Base-by-base conservation (phyloP, 1,284 basidiomycete species). In the Pholiota adiposa region DNA sequence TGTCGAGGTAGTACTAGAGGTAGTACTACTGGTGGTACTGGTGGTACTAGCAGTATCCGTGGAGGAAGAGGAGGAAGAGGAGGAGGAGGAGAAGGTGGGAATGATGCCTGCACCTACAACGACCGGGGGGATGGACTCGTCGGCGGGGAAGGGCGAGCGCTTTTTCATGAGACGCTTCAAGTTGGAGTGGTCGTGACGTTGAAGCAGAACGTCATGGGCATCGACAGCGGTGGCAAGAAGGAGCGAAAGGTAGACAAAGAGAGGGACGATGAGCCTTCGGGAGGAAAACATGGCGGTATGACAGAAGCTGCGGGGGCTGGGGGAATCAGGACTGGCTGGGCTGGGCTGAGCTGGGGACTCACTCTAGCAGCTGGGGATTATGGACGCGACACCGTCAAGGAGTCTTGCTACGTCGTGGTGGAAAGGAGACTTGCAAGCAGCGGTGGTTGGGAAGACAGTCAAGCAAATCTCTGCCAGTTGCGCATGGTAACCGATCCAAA, bases 91-190 rank as follows among this genome's bases (percentile, higher is more conserved):
- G 33, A 48, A 29, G 12, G 58, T 50, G 29, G 67, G 50, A 48
- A 67, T 63, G 40, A 61, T 56, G 43, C 63, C 44, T 16, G 73
- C 66, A 43, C 62, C 68, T 48, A 63, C 67, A 31, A 66, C 63
- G 16, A 59, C 54, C 9, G 49, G 52, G 27, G 54, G 56, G 36
- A 56, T 51, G 25, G 52, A n/a, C 38, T 51, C 49, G 40, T 43
- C 61, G 54, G 63, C 62, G 58, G 69, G 63, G 50, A 63, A 52
- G 21, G 77, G 76, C 4, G 75, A 68, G 52, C 90, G 87, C 71
- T 88, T 90, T 75, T 80, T 89, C 65, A 91, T 72, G 71, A 93
- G 75, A 65, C 90, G 88, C 67, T 84, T 83, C 65, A 66, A 74
- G 68, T 77, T 76, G 52, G 69, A 78, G 76, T 90, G 88, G 72